Percentiles rank a stretch among this genome's conserved stretches.
These are phyloP conservation scores for Aspergillus versicolor DNA, from an alignment of 2,329 filamentous ascomycete species.

Conservation along the genomic window DNA sequence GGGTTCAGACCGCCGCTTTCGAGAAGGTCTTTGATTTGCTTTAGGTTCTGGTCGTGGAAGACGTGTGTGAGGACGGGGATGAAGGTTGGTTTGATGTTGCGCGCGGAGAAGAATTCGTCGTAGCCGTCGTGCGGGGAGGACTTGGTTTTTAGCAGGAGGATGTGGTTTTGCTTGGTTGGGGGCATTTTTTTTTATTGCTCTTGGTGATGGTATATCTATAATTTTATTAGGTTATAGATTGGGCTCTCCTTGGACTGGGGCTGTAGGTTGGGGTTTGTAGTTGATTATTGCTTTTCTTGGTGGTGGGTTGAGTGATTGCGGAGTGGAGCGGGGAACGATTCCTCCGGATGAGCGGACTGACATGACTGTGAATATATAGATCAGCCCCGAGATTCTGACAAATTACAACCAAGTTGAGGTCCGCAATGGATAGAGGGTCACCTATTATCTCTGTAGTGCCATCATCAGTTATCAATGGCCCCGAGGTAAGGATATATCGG, in stretches of 20 bases:
- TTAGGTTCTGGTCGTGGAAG: constrained; percentile 38
- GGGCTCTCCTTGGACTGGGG: background rate
- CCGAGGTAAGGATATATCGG: too few species aligned
- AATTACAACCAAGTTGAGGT: background rate
- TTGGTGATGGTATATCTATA: background rate
- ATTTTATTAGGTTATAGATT: background rate
- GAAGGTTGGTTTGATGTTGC: constrained; percentile 39
- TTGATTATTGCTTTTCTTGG: background rate
- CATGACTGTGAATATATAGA: too few species aligned
- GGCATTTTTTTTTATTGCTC: background rate
- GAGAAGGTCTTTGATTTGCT: constrained; percentile 36
- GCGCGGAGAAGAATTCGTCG: constrained; percentile 43
- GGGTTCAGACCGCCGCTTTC: constrained; percentile 28
- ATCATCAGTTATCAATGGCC: too few species aligned
- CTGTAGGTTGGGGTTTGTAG: background rate
- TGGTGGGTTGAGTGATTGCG: background rate
- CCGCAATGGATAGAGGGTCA: background rate
- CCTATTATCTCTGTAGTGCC: too few species aligned
- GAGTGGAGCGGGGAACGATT: background rate
- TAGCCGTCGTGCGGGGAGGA: constrained; percentile 47
- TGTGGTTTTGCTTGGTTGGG: constrained; percentile 24
- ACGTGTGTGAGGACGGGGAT: constrained; percentile 49
- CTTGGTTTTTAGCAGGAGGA: constrained; percentile 50
- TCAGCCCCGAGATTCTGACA: too few species aligned
- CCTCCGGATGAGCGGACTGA: background rate